Evolutionary conservation across 768 basidiomycete genomes (phyloP), one percentile per base, ranked within the genome.

Genomic region (Amanita molliuscula): DNA sequence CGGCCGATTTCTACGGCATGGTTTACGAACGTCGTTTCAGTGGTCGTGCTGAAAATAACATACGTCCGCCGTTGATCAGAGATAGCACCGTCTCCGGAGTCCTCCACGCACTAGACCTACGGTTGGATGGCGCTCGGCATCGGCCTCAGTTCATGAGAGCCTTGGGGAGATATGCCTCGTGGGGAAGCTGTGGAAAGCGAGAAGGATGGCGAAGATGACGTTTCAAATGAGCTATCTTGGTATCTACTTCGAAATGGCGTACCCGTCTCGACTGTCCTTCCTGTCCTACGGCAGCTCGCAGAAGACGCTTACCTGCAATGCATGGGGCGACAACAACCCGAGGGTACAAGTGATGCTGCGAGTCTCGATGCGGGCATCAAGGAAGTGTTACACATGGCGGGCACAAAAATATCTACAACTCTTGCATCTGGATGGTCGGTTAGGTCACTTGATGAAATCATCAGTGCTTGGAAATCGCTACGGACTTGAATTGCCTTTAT

Each of bases 361-460:
- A 55, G 58, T 6, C 58, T 78, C 38, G 74, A 74, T 53, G 44
- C 66, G 50, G 76, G 74, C 7, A 91, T 98, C 54, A 83, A 80
- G 57, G 87, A 94, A 59, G 90, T 96, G 7, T 61, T 96, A 53
- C 86, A 91, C 59, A 78, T 81, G 0, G 87, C 93, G 0, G 94
- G 94, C 1, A 78, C 80, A 0, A 92, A 88, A 59, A 77, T 88
- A 75, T 80, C 79, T 18, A 80, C 81, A 4, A 72, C 77, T 9
- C 62, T 84, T 21, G 84, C 81, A 3, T 76, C 79, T 0, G 86
- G 84, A 6, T 89, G 87, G 87, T 76, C 78, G n/a, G 73, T 78
- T 11, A 69, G 76, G 47, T 82, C 80, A 3, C 59, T 89, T 51
- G 78, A 84, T 56, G 82, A 86, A 51, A 70, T 88, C 25, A 68